A percentile compares a stretch with the other conserved stretches of the same genome.
Evolutionary conservation across 177 flowering plant genomes (phyloP).

Genomic region (Vitis hybrid): DNA sequence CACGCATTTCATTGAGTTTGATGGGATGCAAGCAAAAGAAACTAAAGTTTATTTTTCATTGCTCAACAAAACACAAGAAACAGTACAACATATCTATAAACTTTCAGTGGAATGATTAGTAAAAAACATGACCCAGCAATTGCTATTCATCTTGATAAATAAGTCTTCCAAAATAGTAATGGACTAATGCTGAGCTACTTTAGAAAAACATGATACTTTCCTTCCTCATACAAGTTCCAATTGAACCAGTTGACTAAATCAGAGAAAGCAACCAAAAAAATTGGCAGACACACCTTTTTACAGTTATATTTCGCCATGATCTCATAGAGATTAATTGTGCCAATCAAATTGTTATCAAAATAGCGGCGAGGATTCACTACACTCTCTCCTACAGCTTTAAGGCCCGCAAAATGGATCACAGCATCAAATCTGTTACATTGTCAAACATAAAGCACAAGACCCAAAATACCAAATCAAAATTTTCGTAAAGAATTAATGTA

Average conservation of each 20-base stretch:
- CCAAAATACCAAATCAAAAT: neutral
- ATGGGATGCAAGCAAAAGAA: too few species aligned
- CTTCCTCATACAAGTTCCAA: neutral
- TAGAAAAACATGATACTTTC: neutral
- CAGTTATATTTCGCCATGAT: conserved; percentile 83
- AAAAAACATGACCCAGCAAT: too few species aligned
- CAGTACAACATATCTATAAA: too few species aligned
- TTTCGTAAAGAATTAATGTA: neutral
- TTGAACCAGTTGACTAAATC: neutral
- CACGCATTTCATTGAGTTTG: too few species aligned
- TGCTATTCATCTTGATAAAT: neutral
- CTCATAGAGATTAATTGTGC: conserved; percentile 76
- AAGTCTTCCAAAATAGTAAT: neutral
- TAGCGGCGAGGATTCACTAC: conserved; percentile 75
- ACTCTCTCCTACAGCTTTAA: conserved; percentile 97
- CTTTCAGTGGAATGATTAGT: too few species aligned
- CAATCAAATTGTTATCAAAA: conserved; percentile 81
- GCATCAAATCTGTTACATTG: conserved; percentile 72
- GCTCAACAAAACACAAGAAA: too few species aligned
- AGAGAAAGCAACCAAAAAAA: neutral
- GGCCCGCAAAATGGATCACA: conserved; percentile 96
- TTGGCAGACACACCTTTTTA: conserved; percentile 56
- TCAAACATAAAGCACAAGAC: neutral
- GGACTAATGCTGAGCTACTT: neutral
- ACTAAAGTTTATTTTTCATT: too few species aligned